Evolutionary conservation across 768 basidiomycete genomes (phyloP), one percentile per base, ranked within the genome.

Genomic region (Serendipita indica): DNA sequence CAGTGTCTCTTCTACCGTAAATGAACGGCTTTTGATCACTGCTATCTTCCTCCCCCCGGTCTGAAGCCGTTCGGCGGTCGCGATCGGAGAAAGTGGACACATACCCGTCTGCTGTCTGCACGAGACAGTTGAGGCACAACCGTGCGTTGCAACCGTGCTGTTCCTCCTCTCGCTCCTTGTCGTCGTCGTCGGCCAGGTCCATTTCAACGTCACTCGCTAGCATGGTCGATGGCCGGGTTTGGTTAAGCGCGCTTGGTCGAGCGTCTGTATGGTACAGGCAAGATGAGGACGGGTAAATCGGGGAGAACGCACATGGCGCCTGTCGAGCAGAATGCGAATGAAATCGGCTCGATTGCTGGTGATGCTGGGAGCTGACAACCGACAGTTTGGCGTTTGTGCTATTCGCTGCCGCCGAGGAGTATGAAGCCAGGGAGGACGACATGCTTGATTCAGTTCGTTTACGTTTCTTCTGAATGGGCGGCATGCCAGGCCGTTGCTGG

Each of bases 381-480:
- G 41, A 43, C 13, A 39, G 13, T 43, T n/a, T n/a, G n/a, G n/a
- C n/a, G 7, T n/a, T 43, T 43, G 41, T 43, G 18, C 18, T 18
- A 43, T 43, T 43, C 41, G 18, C 27, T n/a, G n/a, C 27, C 12
- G 18, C 35, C 41, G 41, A 43, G 41, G 41, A 43, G 27, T 43
- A n/a, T 37, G n/a, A n/a, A n/a, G n/a, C n/a, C n/a, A n/a, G n/a
- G n/a, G n/a, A n/a, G n/a, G n/a, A 37, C 18, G 35, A 18, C 35
- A 10, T 37, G 10, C 10, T 37, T 37, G 41, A 43, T 43, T 43
- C 41, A n/a, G 25, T 54, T 30, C 49, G 49, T 54, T 54, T 54
- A 28, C 49, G 49, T 28, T 54, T 54, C 49, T 54, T 54, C n/a
- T 12, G 16, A n/a, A n/a, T 54, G n/a, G 49, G 22, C 22, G 18